phyloP scores from a whole-genome alignment of 192 early-diverging fungal species.

The Geosiphon pyriformis region DNA sequence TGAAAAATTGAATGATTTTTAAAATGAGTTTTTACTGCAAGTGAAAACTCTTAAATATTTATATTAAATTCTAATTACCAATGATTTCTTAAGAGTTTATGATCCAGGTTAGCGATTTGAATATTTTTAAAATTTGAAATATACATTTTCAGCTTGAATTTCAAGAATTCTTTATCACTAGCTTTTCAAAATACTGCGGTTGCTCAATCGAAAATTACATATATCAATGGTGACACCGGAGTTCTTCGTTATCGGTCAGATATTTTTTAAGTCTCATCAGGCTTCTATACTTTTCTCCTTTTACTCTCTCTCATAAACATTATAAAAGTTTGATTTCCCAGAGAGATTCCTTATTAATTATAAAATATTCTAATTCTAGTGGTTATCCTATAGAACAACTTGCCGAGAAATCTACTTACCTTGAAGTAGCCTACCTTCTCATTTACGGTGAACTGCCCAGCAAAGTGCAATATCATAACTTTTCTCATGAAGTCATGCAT shows the following conservation, averaged over 20 bases:
- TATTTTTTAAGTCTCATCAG: too few relatives aligned
- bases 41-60: background rate
- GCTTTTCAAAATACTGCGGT: constrained; percentile 64
- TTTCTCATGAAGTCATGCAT: constrained; percentile 51
- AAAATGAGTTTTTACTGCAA: background rate
- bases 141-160: background rate
- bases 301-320: too few relatives aligned
- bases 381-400: constrained; percentile 66
- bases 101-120: constrained; percentile 33
- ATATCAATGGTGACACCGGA: constrained; percentile 66
- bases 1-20: background rate
- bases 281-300: too few relatives aligned
- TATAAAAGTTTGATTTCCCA: too few relatives aligned
- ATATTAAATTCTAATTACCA: background rate
- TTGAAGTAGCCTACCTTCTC: constrained; percentile 65
- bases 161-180: background rate
- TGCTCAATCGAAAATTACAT: constrained; percentile 53
- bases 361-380: too few relatives aligned
- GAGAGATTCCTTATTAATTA: too few relatives aligned
- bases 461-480: constrained; percentile 39
- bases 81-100: constrained; percentile 11
- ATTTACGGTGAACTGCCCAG: constrained; percentile 59
- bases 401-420: constrained; percentile 55
- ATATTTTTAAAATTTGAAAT: background rate
- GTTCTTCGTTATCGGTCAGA: constrained; percentile 47